Base-by-base conservation (phyloP, 2,329 filamentous ascomycete species). In the Pseudogymnoascus sp. region DNA sequence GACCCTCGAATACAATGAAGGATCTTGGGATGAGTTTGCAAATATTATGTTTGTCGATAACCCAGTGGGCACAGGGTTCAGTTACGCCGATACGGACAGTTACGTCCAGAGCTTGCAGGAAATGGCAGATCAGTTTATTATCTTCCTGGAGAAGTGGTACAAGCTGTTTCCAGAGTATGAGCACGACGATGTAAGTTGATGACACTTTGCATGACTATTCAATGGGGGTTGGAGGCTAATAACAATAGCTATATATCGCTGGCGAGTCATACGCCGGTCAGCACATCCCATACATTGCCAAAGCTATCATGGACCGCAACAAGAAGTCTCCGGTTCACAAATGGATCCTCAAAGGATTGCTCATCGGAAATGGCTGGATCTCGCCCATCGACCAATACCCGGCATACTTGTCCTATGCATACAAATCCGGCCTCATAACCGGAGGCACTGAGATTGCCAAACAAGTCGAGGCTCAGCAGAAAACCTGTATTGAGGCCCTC, bases 331-430 rank as follows among this genome's bases (percentile, higher is more conserved):
- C 77, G 4, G 76, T 78, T 62, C 73, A 78, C 42, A 60, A 25
- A 31, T 99, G 93, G 95, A 88, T 88, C 60, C 77, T 99, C 28
- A 83, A 88, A 68, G 95, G 93, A 7, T 79, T 99, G 18, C 75
- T 99, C 37, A 97, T 99, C 65, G 96, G 96, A 62, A 99, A 99
- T 73, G 95, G 93, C 40, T 99, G 96, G 95, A 93, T 99, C 62
- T 90, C 93, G 1, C 93, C 93, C 1, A 79, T 80, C 6, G 90
- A 97, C 59, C 95, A 99, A 74, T 99, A 97, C 75, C 87, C 88
- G 31, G 82, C 93, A 0, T 97, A 97, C 73, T 79, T 97, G 8
- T 83, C 87, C 31, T 97, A 86, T 71, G 88, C 90, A 46, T 91
- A 95, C 74, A 83, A 93, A 65, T 86, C 87, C 71, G 87, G 86